phyloP scores from a whole-genome alignment of 768 basidiomycete species.

The Mycena vulgaris region DNA sequence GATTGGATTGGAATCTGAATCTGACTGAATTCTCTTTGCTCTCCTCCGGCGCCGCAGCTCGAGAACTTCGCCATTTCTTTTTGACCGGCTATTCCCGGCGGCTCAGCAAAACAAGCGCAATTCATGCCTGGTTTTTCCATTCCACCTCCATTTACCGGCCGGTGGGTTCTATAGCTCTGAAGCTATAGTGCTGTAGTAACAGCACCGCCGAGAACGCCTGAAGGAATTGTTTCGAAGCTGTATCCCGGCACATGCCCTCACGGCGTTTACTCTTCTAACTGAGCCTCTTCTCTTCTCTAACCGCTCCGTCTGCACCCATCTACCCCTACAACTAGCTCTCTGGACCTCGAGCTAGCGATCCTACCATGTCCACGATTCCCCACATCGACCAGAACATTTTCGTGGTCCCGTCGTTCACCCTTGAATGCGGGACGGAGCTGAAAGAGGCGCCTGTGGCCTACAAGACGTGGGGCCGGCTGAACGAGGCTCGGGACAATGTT shows the following conservation, averaged over 20 bases:
- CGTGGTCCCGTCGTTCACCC: constrained; percentile 79
- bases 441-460: constrained; percentile 91
- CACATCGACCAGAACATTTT: constrained; percentile 60
- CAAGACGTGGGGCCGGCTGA: constrained; percentile 96
- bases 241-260: neutral
- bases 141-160: no score
- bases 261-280: neutral
- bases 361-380: neutral
- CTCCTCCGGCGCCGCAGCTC: constrained; percentile 16
- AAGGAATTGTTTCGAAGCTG: no score
- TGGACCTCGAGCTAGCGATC: neutral
- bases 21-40: no score
- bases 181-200: no score
- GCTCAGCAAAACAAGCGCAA: neutral
- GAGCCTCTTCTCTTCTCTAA: neutral
- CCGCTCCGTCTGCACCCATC: neutral
- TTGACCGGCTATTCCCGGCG: no score
- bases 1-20: no score
- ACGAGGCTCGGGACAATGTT: constrained; percentile 84
- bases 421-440: constrained; percentile 85
- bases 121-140: no score
- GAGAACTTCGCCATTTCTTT: neutral
- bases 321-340: no score
- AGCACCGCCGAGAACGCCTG: no score
- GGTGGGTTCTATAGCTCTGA: no score